Evolutionary conservation across 495 filamentous ascomycete genomes (phyloP), one percentile per base, ranked within the genome.

Genomic region (Xylaria nigripes): DNA sequence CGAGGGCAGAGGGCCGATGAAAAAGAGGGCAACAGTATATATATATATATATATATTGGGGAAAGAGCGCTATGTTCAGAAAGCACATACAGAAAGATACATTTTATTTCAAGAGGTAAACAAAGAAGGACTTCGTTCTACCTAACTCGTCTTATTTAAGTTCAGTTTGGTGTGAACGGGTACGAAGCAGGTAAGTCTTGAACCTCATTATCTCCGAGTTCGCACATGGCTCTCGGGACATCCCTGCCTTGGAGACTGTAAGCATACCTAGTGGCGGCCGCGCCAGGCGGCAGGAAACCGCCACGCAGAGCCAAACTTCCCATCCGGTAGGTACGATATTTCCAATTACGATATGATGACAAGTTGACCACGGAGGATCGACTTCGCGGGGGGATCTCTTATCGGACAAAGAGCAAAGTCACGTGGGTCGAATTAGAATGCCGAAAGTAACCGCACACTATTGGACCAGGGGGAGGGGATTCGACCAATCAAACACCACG

Each of bases 151-250:
- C 25, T 22, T 49, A 16, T 23, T 15, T 49, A 18, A 38, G 18
- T 44, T 36, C 25, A 18, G 22, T 24, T 32, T 34, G 38, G 34
- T 45, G 44, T 59, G 46, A 51, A 58, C 22, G 41, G 56, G 43
- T n/a, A n/a, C n/a, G n/a, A n/a, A n/a, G n/a, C n/a, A n/a, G n/a
- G n/a, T n/a, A 16, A 44, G 29, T 44, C 38, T 47, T 32, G 41
- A 49, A n/a, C 40, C 30, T 56, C 42, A 61, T 56, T 64, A 67
- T 64, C 64, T 67, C 64, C 64, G 64, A 51, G 48, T 60, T 67
- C 64, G 64, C 64, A 67, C 36, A 50, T 25, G 45, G 42, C 34
- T 55, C 38, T 18, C 16, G 46, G 58, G 48, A 38, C 47, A 22
- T 29, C 36, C 43, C 42, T 46, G 36, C 40, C 9, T 48, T 51